phyloP scores from a whole-genome alignment of 1,139 yeast species.

The Hemisphaericaspora subhashii region DNA sequence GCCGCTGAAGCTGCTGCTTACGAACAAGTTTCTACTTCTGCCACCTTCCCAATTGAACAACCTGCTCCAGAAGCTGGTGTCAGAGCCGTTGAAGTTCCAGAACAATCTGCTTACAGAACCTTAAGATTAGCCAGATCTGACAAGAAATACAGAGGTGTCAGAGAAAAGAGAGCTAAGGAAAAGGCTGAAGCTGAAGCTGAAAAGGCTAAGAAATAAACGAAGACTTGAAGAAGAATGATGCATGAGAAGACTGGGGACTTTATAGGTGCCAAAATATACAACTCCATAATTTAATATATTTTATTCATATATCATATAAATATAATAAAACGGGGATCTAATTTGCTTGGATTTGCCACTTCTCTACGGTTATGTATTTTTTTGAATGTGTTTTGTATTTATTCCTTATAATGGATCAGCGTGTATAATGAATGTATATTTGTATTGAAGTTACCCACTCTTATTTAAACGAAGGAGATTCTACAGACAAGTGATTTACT shows the following conservation, averaged over 20 bases:
- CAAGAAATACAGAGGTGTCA: conserved; percentile 90
- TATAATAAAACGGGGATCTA: conserved; percentile 6
- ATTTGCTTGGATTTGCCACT: conserved; percentile 1
- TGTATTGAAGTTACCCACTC: too few relatives aligned
- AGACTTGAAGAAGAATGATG: conserved; percentile 4
- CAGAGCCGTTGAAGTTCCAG: conserved; percentile 86
- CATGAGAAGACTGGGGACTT: conserved; percentile 2
- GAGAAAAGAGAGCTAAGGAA: conserved; percentile 96
- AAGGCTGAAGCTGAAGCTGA: conserved; percentile 99
- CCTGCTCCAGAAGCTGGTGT: conserved; percentile 69
- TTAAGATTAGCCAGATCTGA: conserved; percentile 94
- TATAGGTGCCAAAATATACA: conserved; percentile 5
- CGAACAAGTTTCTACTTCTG: conserved; percentile 75
- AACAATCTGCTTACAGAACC: conserved; percentile 92
- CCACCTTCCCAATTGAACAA: conserved; percentile 92
- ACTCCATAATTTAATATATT: conserved; percentile 9
- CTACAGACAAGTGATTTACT: too few relatives aligned
- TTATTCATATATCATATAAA: conserved; percentile 8
- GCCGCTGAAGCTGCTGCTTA: conserved; percentile 69
- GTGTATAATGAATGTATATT: conserved; percentile 4
- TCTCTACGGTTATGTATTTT: neutral
- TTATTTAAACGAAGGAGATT: too few relatives aligned
- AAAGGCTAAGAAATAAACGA: conserved; percentile 80
- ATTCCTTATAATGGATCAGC: conserved; percentile 1
- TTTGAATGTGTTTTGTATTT: neutral